A percentile compares a stretch with the other conserved stretches of the same genome.
These are phyloP conservation scores for Rhodosorus marinus DNA, from an alignment of 23 red algal species.

Conservation along the genomic window DNA sequence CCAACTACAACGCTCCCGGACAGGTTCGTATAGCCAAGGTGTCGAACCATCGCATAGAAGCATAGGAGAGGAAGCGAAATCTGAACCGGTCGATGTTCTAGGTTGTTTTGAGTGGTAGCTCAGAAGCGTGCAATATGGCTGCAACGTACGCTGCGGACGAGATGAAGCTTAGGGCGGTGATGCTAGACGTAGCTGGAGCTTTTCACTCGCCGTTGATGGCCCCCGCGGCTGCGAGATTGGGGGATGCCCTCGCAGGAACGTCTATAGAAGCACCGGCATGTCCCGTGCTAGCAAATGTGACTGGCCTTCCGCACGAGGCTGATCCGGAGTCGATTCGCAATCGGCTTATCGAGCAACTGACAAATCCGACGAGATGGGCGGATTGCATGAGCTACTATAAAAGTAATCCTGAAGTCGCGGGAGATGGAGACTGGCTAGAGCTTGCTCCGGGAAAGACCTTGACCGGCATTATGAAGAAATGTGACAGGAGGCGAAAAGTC, in stretches of 20 bases:
- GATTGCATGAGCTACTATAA: conserved; percentile 21
- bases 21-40: too few species aligned
- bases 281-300: conserved; percentile 73
- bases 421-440: conserved; percentile 24
- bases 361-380: conserved; percentile 58
- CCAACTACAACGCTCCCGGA: conserved; percentile 90
- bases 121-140: conserved; percentile 39
- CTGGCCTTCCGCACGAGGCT: conserved; percentile 26
- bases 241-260: conserved; percentile 24
- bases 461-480: conserved; percentile 57
- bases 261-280: conserved; percentile 20
- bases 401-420: background rate
- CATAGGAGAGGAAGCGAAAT: too few species aligned
- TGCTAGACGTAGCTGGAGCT: conserved; percentile 68
- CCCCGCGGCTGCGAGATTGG: conserved; percentile 45
- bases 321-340: conserved; percentile 6
- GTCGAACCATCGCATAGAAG: too few species aligned
- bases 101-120: conserved; percentile 70
- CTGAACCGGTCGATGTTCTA: too few species aligned
- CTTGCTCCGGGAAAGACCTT: conserved; percentile 84
- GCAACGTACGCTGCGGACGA: conserved; percentile 28
- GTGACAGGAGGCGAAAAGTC: conserved; percentile 25
- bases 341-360: conserved; percentile 55
- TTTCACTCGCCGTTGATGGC: conserved; percentile 97
- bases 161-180: conserved; percentile 30